Evolutionary conservation across 1,284 basidiomycete genomes (phyloP).

Genomic region (Chondrostereum purpureum): DNA sequence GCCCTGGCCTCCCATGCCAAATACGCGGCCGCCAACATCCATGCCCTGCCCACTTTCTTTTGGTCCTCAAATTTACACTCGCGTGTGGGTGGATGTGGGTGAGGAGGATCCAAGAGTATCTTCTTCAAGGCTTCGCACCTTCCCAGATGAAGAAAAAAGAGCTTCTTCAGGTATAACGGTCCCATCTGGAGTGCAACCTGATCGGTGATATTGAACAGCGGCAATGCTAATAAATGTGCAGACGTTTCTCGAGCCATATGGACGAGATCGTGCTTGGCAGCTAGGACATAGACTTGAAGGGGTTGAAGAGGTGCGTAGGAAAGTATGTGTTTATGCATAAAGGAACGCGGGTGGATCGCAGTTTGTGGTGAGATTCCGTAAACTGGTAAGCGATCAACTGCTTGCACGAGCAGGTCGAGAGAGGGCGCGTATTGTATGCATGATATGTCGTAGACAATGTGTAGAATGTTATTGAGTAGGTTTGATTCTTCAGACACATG

Average conservation of each 20-base stretch:
- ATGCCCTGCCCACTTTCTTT: slow-evolving; percentile 18
- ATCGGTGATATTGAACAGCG: slow-evolving; percentile 20
- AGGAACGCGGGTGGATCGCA: slow-evolving; percentile 8
- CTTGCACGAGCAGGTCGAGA: background rate
- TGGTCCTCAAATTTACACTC: slow-evolving; percentile 18
- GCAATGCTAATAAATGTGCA: slow-evolving; percentile 19
- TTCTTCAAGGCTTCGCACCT: slow-evolving; percentile 10
- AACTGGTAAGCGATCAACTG: slow-evolving; percentile 15
- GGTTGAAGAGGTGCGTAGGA: slow-evolving; percentile 17
- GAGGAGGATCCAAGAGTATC: slow-evolving; percentile 20
- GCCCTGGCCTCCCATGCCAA: slow-evolving; percentile 2
- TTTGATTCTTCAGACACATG: slow-evolving; percentile 11
- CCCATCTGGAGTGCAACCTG: slow-evolving; percentile 20
- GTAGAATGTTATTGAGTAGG: slow-evolving; percentile 22
- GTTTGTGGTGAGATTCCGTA: slow-evolving; percentile 18
- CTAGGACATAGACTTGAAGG: slow-evolving; percentile 22
- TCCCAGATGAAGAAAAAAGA: slow-evolving; percentile 24
- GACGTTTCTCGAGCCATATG: slow-evolving; percentile 20
- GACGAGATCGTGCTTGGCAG: slow-evolving; percentile 18
- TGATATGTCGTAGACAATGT: slow-evolving; percentile 18
- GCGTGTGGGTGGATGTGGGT: slow-evolving; percentile 17
- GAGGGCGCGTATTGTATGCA: slow-evolving; percentile 13
- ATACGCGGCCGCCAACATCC: slow-evolving; percentile 19
- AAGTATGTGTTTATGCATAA: slow-evolving; percentile 12
- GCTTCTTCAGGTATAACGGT: slow-evolving; percentile 22